A percentile compares a stretch with the other conserved stretches of the same genome.
Evolutionary conservation across 2,329 filamentous ascomycete genomes (phyloP).

Genomic region (Talaromyces funiculosus): DNA sequence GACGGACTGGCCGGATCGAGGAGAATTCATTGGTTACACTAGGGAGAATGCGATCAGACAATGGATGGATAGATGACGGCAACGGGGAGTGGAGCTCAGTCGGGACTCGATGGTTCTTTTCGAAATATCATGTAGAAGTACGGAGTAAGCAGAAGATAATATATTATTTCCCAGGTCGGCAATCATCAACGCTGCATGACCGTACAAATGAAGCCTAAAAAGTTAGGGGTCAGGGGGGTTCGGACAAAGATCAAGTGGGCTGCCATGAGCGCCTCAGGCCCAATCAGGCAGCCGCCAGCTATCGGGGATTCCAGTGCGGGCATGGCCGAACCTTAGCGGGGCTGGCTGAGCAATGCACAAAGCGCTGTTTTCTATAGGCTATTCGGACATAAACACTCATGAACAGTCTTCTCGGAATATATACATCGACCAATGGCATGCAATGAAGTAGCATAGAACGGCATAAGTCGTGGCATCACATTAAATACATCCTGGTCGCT

Average conservation of each 20-base stretch:
- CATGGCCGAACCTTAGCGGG: neutral
- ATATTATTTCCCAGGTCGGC: neutral
- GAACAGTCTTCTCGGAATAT: neutral
- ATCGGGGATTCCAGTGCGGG: neutral
- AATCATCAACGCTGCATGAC: neutral
- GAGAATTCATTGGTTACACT: neutral
- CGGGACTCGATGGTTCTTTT: neutral
- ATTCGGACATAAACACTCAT: neutral
- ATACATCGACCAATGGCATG: neutral
- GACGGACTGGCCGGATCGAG: neutral
- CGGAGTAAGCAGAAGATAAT: neutral
- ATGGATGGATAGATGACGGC: neutral
- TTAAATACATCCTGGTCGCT: slow-evolving; percentile 5
- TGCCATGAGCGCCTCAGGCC: neutral
- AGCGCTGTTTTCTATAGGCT: neutral
- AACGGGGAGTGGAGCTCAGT: neutral
- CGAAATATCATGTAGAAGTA: neutral
- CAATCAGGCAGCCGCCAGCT: neutral
- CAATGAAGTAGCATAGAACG: neutral
- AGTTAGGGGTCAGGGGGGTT: neutral
- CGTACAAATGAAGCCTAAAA: neutral
- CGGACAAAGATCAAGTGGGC: neutral
- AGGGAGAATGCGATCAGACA: neutral
- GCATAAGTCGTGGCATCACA: neutral
- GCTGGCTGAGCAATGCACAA: neutral